Conservation (phyloP, 208 protist species). For the Leishmania arabica region DNA sequence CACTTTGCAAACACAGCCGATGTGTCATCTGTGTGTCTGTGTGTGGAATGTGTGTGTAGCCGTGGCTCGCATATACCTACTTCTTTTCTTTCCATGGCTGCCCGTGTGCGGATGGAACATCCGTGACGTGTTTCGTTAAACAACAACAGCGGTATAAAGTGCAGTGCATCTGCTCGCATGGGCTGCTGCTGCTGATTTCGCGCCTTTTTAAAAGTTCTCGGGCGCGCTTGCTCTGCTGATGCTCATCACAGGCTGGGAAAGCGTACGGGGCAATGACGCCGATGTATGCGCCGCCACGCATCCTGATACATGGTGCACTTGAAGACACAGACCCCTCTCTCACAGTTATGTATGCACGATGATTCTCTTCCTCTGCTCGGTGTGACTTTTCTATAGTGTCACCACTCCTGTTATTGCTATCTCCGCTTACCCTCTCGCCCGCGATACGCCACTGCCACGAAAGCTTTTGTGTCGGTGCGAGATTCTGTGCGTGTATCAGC, state of each 20-base stretch:
- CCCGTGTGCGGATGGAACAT: neutral
- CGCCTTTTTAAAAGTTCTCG: neutral
- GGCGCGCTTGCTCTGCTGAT: neutral
- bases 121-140: neutral
- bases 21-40: neutral
- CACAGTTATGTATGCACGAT: neutral
- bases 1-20: neutral
- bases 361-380: neutral
- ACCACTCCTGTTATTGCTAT: neutral
- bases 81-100: too few species aligned
- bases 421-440: neutral
- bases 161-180: neutral
- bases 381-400: neutral
- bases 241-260: neutral
- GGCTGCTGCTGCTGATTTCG: neutral
- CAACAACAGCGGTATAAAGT: neutral
- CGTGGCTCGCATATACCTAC: too few species aligned
- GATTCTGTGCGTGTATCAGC: neutral
- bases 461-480: neutral
- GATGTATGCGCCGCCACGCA: neutral
- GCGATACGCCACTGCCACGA: neutral
- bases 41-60: slow-evolving; percentile 2
- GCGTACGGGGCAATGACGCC: neutral
- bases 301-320: neutral
- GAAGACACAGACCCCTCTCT: neutral